A percentile compares a stretch with the other conserved stretches of the same genome.
Conservation (phyloP, 768 basidiomycete species). For the Daedaleopsis sinensis region DNA sequence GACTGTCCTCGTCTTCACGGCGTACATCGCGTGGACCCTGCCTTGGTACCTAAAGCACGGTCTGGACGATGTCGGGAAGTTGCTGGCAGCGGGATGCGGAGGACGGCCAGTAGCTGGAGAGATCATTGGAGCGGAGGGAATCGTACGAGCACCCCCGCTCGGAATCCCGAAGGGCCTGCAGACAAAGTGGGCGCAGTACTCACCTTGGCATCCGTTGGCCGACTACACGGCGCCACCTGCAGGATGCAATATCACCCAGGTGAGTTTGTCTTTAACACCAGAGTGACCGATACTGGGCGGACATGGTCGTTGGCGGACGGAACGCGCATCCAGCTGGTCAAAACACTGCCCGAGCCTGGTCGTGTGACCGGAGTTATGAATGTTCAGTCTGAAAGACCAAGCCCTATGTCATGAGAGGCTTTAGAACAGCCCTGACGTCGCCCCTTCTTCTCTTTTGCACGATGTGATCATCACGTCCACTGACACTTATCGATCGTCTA, state of each 20-base stretch:
- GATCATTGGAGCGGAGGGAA: not conserved
- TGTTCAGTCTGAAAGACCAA: no score
- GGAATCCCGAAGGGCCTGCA: slow-evolving; percentile 13
- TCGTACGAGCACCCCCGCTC: slow-evolving; percentile 16
- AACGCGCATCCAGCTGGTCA: no score
- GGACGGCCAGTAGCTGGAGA: not conserved
- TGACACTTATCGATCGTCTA: slow-evolving; percentile 24
- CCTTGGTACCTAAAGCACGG: slow-evolving; percentile 7
- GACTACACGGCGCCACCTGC: slow-evolving; percentile 49
- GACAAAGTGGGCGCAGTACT: slow-evolving; percentile 57
- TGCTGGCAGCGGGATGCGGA: not conserved
- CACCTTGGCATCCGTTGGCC: slow-evolving; percentile 57
- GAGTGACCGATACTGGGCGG: no score
- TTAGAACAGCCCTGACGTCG: no score
- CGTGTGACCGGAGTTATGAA: no score
- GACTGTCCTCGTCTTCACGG: slow-evolving; percentile 10
- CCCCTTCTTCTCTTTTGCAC: not conserved
- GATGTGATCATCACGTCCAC: not conserved
- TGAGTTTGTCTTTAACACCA: slow-evolving; percentile 23
- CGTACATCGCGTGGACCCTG: slow-evolving; percentile 15
- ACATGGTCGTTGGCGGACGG: no score
- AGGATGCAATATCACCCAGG: slow-evolving; percentile 60
- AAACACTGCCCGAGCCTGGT: no score
- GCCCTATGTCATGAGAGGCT: no score
- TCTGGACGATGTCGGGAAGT: not conserved